Evolutionary conservation across 352 stramenopile species (phyloP), one percentile per base, ranked within the genome.

Genomic region (Pythium brachiatum): DNA sequence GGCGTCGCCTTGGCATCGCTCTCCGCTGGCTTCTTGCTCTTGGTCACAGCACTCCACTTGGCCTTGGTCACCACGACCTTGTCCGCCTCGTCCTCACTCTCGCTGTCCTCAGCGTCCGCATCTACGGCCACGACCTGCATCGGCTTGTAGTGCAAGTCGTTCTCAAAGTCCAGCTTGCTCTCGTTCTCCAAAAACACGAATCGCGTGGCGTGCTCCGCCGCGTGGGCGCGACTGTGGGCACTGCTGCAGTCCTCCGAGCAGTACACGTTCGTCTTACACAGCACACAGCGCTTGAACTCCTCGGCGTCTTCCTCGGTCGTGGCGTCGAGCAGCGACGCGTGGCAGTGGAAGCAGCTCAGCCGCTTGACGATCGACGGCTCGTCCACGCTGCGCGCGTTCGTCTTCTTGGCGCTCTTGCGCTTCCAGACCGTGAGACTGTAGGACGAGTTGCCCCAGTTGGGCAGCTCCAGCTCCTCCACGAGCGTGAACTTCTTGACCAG

Each of bases 231-330:
- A 3, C 62, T 57, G 34, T 88, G 74, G 41, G 48, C 62, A 15
- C 71, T 44, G 15, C 69, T 81, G 57, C 84, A 94, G 5, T 62
- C 68, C 8, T 60, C 36, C 25, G 77, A 90, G 70, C 84, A 94
- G 53, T 94, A 94, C n/a, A 86, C 71, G 57, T 88, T 80, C 9
- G 82, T 92, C 61, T 90, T 92, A 65, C 84, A 94, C 16, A 94
- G 54, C 55, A 83, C 69, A 43, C 84, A 94, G 36, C 82, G 84
- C 51, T 69, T 69, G 20, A 94, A 61, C n/a, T 69, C 59, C 13
- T 75, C 66, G n/a, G 59, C 64, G 39, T 72, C 65, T 6, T 88
- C 77, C 20, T 72, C 70, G 0, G 46, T 61, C 15, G 60, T 60
- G 18, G 34, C 48, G 16, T 72, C 41, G 2, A 60, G 32, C 41